Evolutionary conservation across 106 monocot species (phyloP).

Genomic region (Posidonia australis): DNA sequence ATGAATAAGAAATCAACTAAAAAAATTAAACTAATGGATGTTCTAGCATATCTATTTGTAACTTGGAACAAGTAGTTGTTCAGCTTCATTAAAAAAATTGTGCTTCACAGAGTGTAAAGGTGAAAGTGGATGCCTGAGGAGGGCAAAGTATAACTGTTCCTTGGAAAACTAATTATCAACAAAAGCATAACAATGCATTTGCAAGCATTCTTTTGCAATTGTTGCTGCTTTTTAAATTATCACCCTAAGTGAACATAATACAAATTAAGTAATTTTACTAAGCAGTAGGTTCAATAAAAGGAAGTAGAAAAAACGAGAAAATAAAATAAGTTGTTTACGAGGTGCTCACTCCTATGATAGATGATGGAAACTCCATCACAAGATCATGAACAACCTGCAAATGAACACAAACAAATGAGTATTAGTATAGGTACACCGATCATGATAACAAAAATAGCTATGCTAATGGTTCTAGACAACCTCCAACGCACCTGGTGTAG

Average conservation of each 20-base stretch:
- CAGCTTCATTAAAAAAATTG: too few species aligned
- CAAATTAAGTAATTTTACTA: background rate
- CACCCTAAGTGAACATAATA: background rate
- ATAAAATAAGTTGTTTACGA: background rate
- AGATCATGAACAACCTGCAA: slow-evolving; percentile 51
- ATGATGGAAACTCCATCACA: slow-evolving; percentile 33
- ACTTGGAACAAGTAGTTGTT: too few species aligned
- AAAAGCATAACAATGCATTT: too few species aligned
- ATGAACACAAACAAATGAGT: background rate
- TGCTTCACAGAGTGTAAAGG: too few species aligned
- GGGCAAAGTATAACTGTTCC: too few species aligned
- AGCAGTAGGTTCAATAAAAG: background rate
- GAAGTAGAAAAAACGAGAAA: background rate
- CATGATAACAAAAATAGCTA: background rate
- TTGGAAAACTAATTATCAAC: too few species aligned
- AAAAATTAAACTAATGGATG: too few species aligned
- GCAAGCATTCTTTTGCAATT: too few species aligned
- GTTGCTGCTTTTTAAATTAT: too few species aligned
- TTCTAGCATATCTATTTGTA: too few species aligned
- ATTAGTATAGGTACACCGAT: background rate
- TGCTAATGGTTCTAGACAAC: slow-evolving; percentile 14
- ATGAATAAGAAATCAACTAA: too few species aligned
- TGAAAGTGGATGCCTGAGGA: too few species aligned
- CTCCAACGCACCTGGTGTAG: slow-evolving; percentile 80
- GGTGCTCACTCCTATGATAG: slow-evolving; percentile 48